phyloP scores from a whole-genome alignment of 2,329 filamentous ascomycete genomes.

The Trichoderma citrinoviride region DNA sequence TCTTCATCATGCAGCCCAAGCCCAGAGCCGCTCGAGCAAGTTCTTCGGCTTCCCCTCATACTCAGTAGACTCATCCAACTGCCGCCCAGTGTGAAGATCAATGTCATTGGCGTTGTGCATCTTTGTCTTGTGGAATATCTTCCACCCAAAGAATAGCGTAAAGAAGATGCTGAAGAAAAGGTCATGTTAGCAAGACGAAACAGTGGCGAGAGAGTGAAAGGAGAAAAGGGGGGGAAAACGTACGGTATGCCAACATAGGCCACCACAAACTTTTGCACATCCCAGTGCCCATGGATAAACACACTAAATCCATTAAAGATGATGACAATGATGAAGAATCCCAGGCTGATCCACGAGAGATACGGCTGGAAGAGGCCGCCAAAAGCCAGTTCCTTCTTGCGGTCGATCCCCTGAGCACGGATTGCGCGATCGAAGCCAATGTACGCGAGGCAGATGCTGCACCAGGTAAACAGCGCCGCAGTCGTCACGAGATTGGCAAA shows the following conservation, averaged over 20 bases:
- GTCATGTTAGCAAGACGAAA: neutral
- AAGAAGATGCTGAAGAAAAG: slow-evolving; percentile 41
- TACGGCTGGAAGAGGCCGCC: slow-evolving; percentile 51
- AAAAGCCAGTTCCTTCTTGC: slow-evolving; percentile 43
- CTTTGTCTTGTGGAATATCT: slow-evolving; percentile 40
- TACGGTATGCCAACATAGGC: neutral
- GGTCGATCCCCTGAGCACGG: neutral
- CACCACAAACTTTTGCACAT: neutral
- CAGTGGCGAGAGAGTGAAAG: neutral
- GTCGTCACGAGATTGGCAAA: slow-evolving; percentile 55
- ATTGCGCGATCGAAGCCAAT: slow-evolving; percentile 44
- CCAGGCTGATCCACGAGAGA: slow-evolving; percentile 48
- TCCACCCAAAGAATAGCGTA: slow-evolving; percentile 63
- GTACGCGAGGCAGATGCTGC: slow-evolving; percentile 49
- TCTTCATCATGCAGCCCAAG: slow-evolving; percentile 9
- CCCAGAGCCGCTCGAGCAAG: neutral
- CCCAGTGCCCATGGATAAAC: slow-evolving; percentile 42
- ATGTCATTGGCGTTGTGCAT: neutral
- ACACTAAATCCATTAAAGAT: slow-evolving; percentile 57
- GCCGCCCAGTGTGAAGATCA: neutral
- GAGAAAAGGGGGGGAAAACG: neutral
- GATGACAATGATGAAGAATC: slow-evolving; percentile 47
- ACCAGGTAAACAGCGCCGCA: slow-evolving; percentile 41
- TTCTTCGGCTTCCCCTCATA: neutral
- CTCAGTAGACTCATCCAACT: slow-evolving; percentile 3